Evolutionary conservation across 1,139 yeast species (phyloP).

Genomic region (Kodamaea fungicola): DNA sequence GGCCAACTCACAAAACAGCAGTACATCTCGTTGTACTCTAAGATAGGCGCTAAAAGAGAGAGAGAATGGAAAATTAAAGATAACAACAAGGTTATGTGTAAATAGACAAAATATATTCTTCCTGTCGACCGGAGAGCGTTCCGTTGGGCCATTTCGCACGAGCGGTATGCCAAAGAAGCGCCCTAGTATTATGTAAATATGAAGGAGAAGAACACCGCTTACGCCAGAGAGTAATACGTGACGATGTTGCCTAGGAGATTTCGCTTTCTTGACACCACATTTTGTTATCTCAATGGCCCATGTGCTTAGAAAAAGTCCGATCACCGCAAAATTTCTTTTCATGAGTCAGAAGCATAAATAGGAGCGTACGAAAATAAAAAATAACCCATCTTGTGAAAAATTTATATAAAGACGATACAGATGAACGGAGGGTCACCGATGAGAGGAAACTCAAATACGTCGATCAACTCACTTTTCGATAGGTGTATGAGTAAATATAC

Average conservation of each 20-base stretch:
- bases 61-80: conserved; percentile 25
- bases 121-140: background rate
- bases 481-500: background rate
- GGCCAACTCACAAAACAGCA: conserved; percentile 9
- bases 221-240: too few species aligned
- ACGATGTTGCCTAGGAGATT: background rate
- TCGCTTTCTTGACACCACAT: background rate
- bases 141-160: too few species aligned
- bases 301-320: conserved; percentile 7
- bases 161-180: too few species aligned
- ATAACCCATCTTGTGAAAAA: background rate
- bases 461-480: conserved; percentile 29
- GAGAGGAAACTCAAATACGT: conserved; percentile 20
- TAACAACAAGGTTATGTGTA: conserved; percentile 18
- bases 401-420: background rate
- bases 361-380: background rate
- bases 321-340: conserved; percentile 4
- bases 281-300: background rate
- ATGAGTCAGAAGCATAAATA: background rate
- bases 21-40: conserved; percentile 23
- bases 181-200: too few species aligned
- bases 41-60: conserved; percentile 26
- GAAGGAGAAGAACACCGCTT: too few species aligned
- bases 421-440: conserved; percentile 1
- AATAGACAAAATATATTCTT: background rate